Conservation (phyloP, 78 protist genomes). For the Salpingoeca rosetta region DNA sequence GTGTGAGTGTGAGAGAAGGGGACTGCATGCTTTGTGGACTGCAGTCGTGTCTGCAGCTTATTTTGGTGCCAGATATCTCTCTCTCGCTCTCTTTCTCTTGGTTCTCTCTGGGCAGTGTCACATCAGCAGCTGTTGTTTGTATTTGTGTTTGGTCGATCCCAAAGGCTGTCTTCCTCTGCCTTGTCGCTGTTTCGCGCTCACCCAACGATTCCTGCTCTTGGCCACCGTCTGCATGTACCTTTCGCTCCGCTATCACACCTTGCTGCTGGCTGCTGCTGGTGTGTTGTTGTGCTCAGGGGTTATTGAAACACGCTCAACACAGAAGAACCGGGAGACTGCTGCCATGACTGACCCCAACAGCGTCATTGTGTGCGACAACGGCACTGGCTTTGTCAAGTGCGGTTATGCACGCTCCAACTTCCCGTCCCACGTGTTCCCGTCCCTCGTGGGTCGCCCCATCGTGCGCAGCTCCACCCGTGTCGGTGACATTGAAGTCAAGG, state of each 20-base stretch:
- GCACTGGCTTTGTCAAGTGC: conserved; percentile 96
- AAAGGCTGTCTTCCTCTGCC: not conserved
- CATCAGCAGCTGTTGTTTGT: not conserved
- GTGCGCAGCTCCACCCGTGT: conserved; percentile 81
- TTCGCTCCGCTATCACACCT: not conserved
- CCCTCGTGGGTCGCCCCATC: conserved; percentile 95
- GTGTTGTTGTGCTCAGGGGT: not conserved
- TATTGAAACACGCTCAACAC: not conserved
- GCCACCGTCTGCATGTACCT: not conserved
- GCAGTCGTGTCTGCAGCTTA: not conserved
- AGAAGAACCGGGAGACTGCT: not conserved
- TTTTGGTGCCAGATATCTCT: not conserved
- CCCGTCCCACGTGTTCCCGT: conserved; percentile 91
- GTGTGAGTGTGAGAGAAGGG: too few relatives aligned
- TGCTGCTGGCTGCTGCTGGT: not conserved
- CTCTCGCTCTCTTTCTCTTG: not conserved
- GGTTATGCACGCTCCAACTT: conserved; percentile 96
- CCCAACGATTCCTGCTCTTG: not conserved
- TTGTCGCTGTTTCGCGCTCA: not conserved
- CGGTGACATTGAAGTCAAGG: conserved; percentile 41
- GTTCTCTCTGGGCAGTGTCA: not conserved
- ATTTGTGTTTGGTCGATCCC: not conserved
- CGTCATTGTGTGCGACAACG: conserved; percentile 89
- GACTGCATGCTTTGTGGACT: not conserved
- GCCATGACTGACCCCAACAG: not conserved